A percentile compares a stretch with the other conserved stretches of the same genome.
These are phyloP conservation scores for Falciphora oryzae DNA, from an alignment of 2,329 filamentous ascomycete species.

Conservation along the genomic window DNA sequence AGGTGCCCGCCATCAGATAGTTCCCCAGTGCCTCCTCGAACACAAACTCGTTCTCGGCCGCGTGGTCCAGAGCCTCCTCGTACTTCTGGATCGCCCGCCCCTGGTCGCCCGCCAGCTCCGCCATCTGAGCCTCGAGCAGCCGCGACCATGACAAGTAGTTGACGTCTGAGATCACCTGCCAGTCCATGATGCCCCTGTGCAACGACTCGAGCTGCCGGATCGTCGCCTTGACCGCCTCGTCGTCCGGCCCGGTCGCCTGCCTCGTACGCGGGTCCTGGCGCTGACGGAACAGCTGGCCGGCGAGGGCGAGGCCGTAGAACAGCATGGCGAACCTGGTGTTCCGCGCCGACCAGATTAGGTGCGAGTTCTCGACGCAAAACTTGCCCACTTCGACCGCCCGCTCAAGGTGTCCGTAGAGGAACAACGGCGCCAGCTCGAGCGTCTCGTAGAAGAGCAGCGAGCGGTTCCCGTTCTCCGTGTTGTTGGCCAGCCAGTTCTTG, in stretches of 20 bases:
- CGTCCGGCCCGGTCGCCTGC: slow-evolving; percentile 20
- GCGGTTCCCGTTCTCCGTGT: slow-evolving; percentile 53
- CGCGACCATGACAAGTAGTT: slow-evolving; percentile 69
- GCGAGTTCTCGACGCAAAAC: slow-evolving; percentile 38
- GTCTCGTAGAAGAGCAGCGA: slow-evolving; percentile 64
- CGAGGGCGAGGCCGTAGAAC: slow-evolving; percentile 54
- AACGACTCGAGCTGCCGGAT: slow-evolving; percentile 48
- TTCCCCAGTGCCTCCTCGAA: slow-evolving; percentile 70
- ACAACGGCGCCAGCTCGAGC: slow-evolving; percentile 57
- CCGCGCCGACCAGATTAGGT: slow-evolving; percentile 52
- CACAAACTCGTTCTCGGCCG: slow-evolving; percentile 57
- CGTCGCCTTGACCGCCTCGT: slow-evolving; percentile 37
- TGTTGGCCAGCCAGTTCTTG: slow-evolving; percentile 51
- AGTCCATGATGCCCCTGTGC: slow-evolving; percentile 57
- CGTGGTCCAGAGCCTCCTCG: slow-evolving; percentile 67
- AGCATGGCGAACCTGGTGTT: slow-evolving; percentile 52
- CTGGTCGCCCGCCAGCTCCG: slow-evolving; percentile 54
- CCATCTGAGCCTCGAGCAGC: slow-evolving; percentile 62
- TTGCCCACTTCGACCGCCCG: slow-evolving; percentile 52
- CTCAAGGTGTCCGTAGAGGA: slow-evolving; percentile 58
- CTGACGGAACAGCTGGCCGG: slow-evolving; percentile 44
- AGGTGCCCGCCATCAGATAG: slow-evolving; percentile 67
- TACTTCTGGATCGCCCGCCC: slow-evolving; percentile 57
- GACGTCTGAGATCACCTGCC: slow-evolving; percentile 57
- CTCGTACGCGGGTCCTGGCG: slow-evolving; percentile 41